Evolutionary conservation across 257 asterid species (phyloP), one percentile per base, ranked within the genome.

Genomic region (Nicotiana tabacum): DNA sequence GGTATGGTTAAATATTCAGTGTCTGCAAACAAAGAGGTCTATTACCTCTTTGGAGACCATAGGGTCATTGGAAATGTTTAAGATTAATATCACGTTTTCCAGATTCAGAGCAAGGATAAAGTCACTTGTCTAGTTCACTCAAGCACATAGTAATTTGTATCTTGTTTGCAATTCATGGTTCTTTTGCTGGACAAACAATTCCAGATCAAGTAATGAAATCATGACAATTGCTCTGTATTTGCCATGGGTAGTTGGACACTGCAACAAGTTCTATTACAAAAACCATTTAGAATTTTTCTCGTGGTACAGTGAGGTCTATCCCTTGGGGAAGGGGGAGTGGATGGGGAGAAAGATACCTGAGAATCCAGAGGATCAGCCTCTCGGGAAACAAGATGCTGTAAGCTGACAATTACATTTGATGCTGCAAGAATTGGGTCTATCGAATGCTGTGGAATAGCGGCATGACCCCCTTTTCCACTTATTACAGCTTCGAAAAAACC

Each of bases 351-450:
- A 77, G 51, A 62, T 81, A 94, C 99, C 97, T 94, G 99, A 84
- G 98, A 93, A 67, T 94, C 99, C 21, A 96, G 95, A 83, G 99
- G 98, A 87, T 96, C 99, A 68, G 99, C 94, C 87, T 93, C 99
- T 77, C 98, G 90, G 32, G 99, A 96, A 57, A 96, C 91, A 17
- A 94, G 92, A 84, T 94, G 97, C 53, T 96, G 99, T 56, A 96
- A 91, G 88, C 98, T 96, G 85, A 91, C 92, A 64, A 96, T 85
- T 21, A 94, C 97, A 70, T 89, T 94, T 2, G 98, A 94, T 17
- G 98, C 97, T 72, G 97, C 98, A 77, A 94, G 87, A 80, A 94
- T 92, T 15, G 98, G 99, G 84, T 96, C 99, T 60, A 96, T 93
- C 0, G 97, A 88, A 81, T 87, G 98, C 82, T 96, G 98, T 87